A percentile compares a stretch with the other conserved stretches of the same genome.
Conservation (phyloP, 768 basidiomycete species). For the Daedalea quercina region DNA sequence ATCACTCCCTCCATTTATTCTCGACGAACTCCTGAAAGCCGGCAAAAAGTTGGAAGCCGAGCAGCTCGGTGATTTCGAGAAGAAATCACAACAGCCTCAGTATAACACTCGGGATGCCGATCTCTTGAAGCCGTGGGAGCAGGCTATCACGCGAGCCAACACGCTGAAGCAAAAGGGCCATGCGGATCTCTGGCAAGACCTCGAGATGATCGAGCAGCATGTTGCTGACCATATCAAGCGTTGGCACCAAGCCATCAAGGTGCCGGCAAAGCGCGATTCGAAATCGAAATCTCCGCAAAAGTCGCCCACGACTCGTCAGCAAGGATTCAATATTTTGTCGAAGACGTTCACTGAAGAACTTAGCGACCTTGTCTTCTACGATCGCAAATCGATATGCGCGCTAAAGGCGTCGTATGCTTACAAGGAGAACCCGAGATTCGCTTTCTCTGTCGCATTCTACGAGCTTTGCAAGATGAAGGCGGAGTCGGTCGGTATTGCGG, state of each 20-base stretch:
- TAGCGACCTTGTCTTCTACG: neutral
- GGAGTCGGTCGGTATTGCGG: conserved; percentile 15
- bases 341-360: conserved; percentile 8
- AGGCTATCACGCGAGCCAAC: conserved; percentile 14
- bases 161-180: conserved; percentile 6
- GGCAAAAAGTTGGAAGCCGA: conserved; percentile 32
- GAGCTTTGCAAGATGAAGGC: conserved; percentile 54
- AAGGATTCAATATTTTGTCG: neutral
- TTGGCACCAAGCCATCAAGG: neutral
- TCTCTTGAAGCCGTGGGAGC: conserved; percentile 34
- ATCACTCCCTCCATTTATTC: conserved; percentile 24
- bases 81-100: neutral
- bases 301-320: neutral
- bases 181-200: conserved; percentile 28
- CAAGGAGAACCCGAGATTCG: conserved; percentile 29
- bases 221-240: too few relatives aligned
- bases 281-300: neutral
- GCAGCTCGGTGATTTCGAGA: conserved; percentile 31
- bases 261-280: neutral
- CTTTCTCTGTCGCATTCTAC: conserved; percentile 46
- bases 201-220: conserved; percentile 20
- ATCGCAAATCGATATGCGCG: neutral
- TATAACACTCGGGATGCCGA: conserved; percentile 18
- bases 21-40: conserved; percentile 36
- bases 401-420: conserved; percentile 46